Percentiles rank a stretch among this genome's conserved stretches.
These are phyloP conservation scores for Schizosaccharomyces lindneri DNA, from an alignment of 805 yeast genomes.

Conservation along the genomic window DNA sequence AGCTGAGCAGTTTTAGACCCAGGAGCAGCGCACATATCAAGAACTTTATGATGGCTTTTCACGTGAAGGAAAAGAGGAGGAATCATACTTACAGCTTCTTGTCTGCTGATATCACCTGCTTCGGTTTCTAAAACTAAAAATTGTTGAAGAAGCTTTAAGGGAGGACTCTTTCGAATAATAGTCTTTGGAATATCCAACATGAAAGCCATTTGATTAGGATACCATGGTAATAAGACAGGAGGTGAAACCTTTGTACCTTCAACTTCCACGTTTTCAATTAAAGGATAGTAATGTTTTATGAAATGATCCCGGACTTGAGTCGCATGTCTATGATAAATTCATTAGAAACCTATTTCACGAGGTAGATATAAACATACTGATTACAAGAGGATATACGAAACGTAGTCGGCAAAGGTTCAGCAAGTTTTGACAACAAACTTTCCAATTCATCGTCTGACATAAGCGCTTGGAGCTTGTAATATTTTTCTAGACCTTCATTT, in stretches of 20 bases:
- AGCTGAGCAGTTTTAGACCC: conserved; percentile 95
- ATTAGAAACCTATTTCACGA: not conserved
- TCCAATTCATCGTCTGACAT: conserved; percentile 40
- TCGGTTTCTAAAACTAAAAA: conserved; percentile 84
- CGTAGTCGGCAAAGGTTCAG: conserved; percentile 64
- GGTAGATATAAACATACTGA: conserved; percentile 11
- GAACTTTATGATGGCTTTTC: conserved; percentile 68
- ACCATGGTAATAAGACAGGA: conserved; percentile 66
- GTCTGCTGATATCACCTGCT: conserved; percentile 89
- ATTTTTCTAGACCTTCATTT: not conserved
- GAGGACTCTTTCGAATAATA: conserved; percentile 66
- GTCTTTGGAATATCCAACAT: conserved; percentile 80
- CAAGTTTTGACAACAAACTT: conserved; percentile 49
- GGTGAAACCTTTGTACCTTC: conserved; percentile 47
- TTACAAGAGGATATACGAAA: conserved; percentile 86
- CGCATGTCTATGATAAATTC: conserved; percentile 25
- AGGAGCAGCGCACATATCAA: conserved; percentile 98
- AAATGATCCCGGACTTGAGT: conserved; percentile 50
- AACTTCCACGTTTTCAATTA: conserved; percentile 36
- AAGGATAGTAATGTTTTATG: conserved; percentile 46
- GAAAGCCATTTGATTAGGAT: conserved; percentile 76
- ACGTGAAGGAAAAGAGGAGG: conserved; percentile 87
- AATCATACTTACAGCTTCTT: conserved; percentile 96
- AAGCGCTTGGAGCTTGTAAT: not conserved
- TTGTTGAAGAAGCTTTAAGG: conserved; percentile 66